Evolutionary conservation across 2,329 filamentous ascomycete species (phyloP).

Genomic region (Massarina eburnea): DNA sequence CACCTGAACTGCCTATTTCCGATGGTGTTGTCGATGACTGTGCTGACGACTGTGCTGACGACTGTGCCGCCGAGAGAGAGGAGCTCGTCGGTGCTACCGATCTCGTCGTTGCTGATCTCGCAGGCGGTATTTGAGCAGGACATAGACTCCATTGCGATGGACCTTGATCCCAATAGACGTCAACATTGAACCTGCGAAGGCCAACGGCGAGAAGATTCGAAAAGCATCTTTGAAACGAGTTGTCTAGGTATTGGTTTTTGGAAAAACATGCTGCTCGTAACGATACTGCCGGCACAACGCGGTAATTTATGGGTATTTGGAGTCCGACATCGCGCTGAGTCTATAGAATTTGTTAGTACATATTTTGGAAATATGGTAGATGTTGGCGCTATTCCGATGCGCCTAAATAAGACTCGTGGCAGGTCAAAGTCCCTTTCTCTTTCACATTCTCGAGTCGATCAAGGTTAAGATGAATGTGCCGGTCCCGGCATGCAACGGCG

Average conservation of each 20-base stretch:
- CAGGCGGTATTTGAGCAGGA: slow-evolving; percentile 55
- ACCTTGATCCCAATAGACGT: slow-evolving; percentile 65
- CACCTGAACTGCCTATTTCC: neutral
- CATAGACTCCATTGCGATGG: slow-evolving; percentile 61
- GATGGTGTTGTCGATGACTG: too few relatives aligned
- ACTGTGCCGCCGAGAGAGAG: too few relatives aligned
- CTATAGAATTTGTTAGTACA: slow-evolving; percentile 40
- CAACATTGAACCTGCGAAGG: slow-evolving; percentile 60
- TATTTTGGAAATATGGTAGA: neutral
- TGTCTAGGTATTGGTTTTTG: slow-evolving; percentile 55
- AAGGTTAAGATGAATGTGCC: too few relatives aligned
- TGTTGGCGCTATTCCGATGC: neutral
- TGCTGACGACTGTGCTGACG: too few relatives aligned
- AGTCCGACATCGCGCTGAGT: slow-evolving; percentile 64
- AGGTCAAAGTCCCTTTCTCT: too few relatives aligned
- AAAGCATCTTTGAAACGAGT: slow-evolving; percentile 57
- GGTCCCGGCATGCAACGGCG: too few relatives aligned
- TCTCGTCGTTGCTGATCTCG: slow-evolving; percentile 11
- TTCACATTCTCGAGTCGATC: too few relatives aligned
- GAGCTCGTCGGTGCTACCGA: neutral
- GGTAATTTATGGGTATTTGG: slow-evolving; percentile 63
- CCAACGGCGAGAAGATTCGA: slow-evolving; percentile 65
- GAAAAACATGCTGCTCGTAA: slow-evolving; percentile 62
- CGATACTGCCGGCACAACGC: slow-evolving; percentile 59
- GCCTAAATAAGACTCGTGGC: neutral